Percentiles rank a stretch among this genome's conserved stretches.
Evolutionary conservation across 306 rosid genomes (phyloP).

Genomic region (Castanea mollissima): DNA sequence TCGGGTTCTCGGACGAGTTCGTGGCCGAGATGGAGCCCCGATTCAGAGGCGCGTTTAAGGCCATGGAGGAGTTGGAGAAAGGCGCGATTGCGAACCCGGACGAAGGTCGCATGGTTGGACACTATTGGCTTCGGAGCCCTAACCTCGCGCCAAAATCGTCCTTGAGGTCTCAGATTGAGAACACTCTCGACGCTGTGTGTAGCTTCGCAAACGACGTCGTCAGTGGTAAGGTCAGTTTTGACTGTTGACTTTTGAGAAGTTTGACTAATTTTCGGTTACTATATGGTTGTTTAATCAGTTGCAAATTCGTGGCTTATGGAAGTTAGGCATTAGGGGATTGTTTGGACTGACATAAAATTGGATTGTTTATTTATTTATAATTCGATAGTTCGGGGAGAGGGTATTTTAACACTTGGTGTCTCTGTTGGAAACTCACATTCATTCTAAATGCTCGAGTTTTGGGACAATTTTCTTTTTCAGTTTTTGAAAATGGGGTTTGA

Average conservation of each 20-base stretch:
- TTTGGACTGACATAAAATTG: not conserved
- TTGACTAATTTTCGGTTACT: no score
- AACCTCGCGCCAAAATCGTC: constrained; percentile 67
- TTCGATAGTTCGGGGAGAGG: no score
- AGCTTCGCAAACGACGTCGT: constrained; percentile 71
- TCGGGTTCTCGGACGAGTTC: constrained; percentile 87
- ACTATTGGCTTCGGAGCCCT: constrained; percentile 86
- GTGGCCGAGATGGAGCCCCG: constrained; percentile 74
- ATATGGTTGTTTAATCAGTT: not conserved
- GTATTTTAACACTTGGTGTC: no score
- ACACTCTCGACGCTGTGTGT: constrained; percentile 53
- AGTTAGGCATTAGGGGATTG: not conserved
- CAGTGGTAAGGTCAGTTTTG: constrained; percentile 82
- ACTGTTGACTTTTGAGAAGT: not conserved
- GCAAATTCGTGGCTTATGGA: not conserved
- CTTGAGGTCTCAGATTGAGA: constrained; percentile 67
- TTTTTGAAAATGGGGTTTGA: no score
- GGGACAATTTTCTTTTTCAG: no score
- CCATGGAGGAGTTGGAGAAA: constrained; percentile 82
- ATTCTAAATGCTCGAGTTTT: no score
- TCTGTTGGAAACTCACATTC: no score
- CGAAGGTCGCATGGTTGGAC: constrained; percentile 95
- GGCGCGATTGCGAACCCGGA: constrained; percentile 99
- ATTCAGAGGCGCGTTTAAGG: constrained; percentile 57
- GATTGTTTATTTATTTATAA: no score